Base-by-base conservation (phyloP, 495 filamentous ascomycete species). In the Annulohypoxylon moriforme region DNA sequence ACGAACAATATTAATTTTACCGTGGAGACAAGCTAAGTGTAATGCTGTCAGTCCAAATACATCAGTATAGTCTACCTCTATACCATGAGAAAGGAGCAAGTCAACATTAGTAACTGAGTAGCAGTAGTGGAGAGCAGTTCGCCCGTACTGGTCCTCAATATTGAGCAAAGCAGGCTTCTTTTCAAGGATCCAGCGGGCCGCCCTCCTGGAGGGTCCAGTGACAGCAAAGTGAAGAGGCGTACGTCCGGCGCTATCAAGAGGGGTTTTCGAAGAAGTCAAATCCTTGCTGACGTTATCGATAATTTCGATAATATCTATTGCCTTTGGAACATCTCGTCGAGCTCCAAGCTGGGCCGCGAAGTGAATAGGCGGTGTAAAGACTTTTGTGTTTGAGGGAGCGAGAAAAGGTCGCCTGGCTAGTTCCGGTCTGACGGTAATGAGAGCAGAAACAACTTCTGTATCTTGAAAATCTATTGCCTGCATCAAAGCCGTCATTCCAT, bases 11-110 rank as follows among this genome's bases (percentile, higher is more conserved):
- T 76, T 71, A 10, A 72, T 49, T 5, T 64, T 57, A 7, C 75
- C 73, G 13, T 64, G 53, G 1, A 38, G 34, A 33, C 66, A 67
- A n/a, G 75, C 75, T 50, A 58, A 33, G 31, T 79, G 77, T 3
- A 60, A 62, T 0, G 67, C 27, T 27, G 73, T 74, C 18, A 72
- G 58, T 6, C 75, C 70, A 34, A 38, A 31, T 25, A 53, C 47
- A 20, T 79, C 68, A 18, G 52, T 60, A 46, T 72, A 68, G 38
- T 78, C 59, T 34, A 78, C 58, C n/a, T 69, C 49, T 20, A 69
- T 33, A 25, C 55, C 55, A 7, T 52, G 38, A 25, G 64, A 67
- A 40, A 67, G 53, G 42, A 78, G 60, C 1, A 59, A 31, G 29
- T 71, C 60, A 20, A 52, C 65, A 24, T 72, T 77, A 4, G 42